Base-by-base conservation (phyloP, 176 grass and related monocot genomes). In the Puya raimondii region DNA sequence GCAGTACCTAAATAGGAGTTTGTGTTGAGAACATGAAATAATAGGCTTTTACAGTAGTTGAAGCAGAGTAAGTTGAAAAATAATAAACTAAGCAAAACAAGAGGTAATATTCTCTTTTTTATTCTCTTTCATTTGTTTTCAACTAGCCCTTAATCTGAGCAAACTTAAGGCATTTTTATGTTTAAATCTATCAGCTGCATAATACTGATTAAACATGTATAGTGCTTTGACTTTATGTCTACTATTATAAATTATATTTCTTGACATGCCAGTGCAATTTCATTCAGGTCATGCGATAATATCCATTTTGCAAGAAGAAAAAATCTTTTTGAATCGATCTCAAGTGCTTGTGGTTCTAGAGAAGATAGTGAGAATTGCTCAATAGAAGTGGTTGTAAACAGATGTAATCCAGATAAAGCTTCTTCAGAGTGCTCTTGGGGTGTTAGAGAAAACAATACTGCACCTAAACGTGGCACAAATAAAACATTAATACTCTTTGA, bases 401-500 rank as follows among this genome's bases (percentile, higher is more conserved):
- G 56, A 15, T 20, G 33, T 49, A 13, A 72, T 63, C 64, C 52
- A 76, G 70, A 78, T n/a, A 86, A 72, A 47, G 20, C 42, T 72
- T 65, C 50, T 75, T 51, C 64, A 72, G 61, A 57, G 79, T 68
- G 21, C 74, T 68, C 68, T 49, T 72, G 42, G 64, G 64, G 49
- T 68, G 50, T 59, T 26, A 79, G 70, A 64, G 56, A 67, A 17
- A 76, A 69, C 52, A 76, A 76, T 80, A 75, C 66, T 68, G 49
- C 50, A 23, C 61, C 58, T 77, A 91, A 77, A 67, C 79, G 87
- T 85, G 65, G 83, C 48, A 48, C 80, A 63, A 97, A 92, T 80
- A 87, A 92, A 81, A 90, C 84, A 47, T 65, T 97, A 50, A 83
- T 97, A 50, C 80, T 97, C 54, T 92, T 97, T 84, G 89, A 97